Base-by-base conservation (phyloP, 495 filamentous ascomycete species). In the Xeromyces bisporus region DNA sequence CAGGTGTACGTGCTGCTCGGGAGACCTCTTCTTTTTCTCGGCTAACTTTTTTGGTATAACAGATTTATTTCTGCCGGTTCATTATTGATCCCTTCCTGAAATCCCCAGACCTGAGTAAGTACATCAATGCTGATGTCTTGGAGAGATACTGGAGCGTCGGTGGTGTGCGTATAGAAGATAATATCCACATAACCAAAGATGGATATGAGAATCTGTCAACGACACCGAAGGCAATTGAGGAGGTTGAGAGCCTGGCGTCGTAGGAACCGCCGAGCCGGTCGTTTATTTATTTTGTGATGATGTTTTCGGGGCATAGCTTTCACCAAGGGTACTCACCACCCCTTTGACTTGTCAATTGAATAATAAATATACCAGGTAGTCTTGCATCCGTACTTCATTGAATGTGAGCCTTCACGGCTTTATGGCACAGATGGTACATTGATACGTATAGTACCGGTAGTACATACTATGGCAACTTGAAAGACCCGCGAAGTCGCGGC, bases 61-160 rank as follows among this genome's bases (percentile, higher is more conserved):
- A 75, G 71, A 75, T 93, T 31, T 94, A 93, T 48, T 99, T 96
- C 48, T 93, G 86, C 51, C 66, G 71, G 26, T 96, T 87, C 47
- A 93, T 94, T 37, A 80, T 97, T 38, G 73, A 78, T 28, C 85
- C 83, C 4, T 86, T 74, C 47, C 46, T 91, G 28, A 64, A 73
- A 37, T 70, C 85, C 35, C 60, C 67, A 5, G 73, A 73, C 37
- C 69, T 80, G 41, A 53, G 66, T 7, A 66, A 75, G 39, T 84
- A 72, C 41, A 87, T 94, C 38, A 67, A 92, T 44, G 53, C 65
- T 18, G 60, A 62, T 12, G 77, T 86, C 17, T 42, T 93, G 39
- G 72, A 86, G 28, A 68, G 60, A 39, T 94, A 87, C 51, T 93
- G 84, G 86, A 71, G 70, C 32, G 85, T 93, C 5, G 86, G 86